A percentile compares a stretch with the other conserved stretches of the same genome.
Evolutionary conservation across 75 land plant genomes (phyloP).

Genomic region (Cupressus sempervirens): DNA sequence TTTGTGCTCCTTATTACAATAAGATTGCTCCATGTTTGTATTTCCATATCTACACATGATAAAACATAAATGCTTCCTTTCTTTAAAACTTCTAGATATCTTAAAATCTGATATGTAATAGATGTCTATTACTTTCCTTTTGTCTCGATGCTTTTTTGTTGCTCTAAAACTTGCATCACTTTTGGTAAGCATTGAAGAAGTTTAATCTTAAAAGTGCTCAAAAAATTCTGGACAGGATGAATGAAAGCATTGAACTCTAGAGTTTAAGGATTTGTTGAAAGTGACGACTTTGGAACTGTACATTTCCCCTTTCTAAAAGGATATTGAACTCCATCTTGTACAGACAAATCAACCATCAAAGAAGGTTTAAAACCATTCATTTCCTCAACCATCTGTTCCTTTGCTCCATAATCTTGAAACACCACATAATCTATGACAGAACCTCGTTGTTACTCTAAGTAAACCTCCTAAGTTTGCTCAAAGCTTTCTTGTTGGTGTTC

Average conservation of each 20-base stretch:
- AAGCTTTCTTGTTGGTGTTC: too few relatives aligned
- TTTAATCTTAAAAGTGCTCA: background rate
- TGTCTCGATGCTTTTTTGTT: too few relatives aligned
- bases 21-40: too few relatives aligned
- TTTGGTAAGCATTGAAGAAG: background rate
- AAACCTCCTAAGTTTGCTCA: too few relatives aligned
- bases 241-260: constrained; percentile 36
- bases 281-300: constrained; percentile 26
- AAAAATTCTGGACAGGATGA: constrained; percentile 39
- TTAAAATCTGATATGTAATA: too few relatives aligned
- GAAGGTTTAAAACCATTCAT: constrained; percentile 38
- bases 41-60: too few relatives aligned
- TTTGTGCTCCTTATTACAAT: too few relatives aligned
- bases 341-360: constrained; percentile 21
- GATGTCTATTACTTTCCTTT: too few relatives aligned
- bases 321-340: constrained; percentile 23
- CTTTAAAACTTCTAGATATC: too few relatives aligned
- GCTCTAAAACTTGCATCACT: too few relatives aligned
- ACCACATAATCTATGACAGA: constrained; percentile 39
- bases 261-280: constrained; percentile 31
- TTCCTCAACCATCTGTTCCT: constrained; percentile 40
- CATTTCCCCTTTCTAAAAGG: constrained; percentile 42
- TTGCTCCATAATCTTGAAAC: constrained; percentile 34
- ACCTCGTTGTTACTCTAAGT: too few relatives aligned
- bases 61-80: too few relatives aligned